phyloP scores from a whole-genome alignment of 2,329 filamentous ascomycete genomes.

The Claviceps monticola region DNA sequence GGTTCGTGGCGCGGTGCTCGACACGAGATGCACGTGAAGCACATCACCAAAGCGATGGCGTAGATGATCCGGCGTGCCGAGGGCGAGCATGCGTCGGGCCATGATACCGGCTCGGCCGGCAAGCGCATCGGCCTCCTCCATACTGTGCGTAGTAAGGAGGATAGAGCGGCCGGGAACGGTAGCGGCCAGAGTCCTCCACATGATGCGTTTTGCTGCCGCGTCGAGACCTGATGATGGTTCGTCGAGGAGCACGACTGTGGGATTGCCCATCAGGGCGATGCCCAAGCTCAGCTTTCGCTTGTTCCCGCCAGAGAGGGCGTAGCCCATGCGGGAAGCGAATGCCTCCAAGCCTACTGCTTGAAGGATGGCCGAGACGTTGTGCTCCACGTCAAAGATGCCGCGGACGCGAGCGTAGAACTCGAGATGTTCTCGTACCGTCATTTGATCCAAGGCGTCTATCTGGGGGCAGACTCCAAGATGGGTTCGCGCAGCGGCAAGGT shows the following conservation, averaged over 20 bases:
- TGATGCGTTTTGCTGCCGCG: slow-evolving; percentile 76
- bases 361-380: slow-evolving; percentile 70
- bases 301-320: slow-evolving; percentile 75
- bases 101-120: slow-evolving; percentile 77
- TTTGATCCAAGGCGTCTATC: slow-evolving; percentile 74
- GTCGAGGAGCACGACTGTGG: slow-evolving; percentile 73
- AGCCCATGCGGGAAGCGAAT: slow-evolving; percentile 62
- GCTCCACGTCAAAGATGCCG: slow-evolving; percentile 58
- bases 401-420: slow-evolving; percentile 76
- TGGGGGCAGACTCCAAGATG: slow-evolving; percentile 87
- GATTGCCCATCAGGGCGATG: slow-evolving; percentile 87
- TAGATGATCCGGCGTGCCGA: slow-evolving; percentile 62
- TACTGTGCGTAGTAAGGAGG: slow-evolving; percentile 80
- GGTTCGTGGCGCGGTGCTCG: slow-evolving; percentile 60
- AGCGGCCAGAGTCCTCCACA: slow-evolving; percentile 75
- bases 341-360: slow-evolving; percentile 61
- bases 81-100: slow-evolving; percentile 70
- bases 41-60: slow-evolving; percentile 63
- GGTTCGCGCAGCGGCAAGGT: slow-evolving; percentile 56
- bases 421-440: slow-evolving; percentile 81
- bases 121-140: slow-evolving; percentile 89
- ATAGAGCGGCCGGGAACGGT: slow-evolving; percentile 68
- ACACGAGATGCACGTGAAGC: slow-evolving; percentile 71
- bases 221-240: slow-evolving; percentile 85
- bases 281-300: slow-evolving; percentile 84